Evolutionary conservation across 2,329 filamentous ascomycete species (phyloP).

Genomic region (Nemania serpens): DNA sequence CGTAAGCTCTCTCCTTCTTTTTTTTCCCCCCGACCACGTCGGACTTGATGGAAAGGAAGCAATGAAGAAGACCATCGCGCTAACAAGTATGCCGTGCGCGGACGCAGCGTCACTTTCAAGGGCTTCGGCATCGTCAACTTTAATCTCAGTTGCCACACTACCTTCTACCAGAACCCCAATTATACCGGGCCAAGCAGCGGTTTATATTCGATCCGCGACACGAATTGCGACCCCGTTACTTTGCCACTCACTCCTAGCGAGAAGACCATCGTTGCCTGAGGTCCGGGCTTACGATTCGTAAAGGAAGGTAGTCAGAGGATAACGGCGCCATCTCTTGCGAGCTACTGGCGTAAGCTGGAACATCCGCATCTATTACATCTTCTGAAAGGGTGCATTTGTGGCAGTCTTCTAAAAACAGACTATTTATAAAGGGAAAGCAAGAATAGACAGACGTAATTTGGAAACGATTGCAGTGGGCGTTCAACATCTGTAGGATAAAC

Average conservation of each 20-base stretch:
- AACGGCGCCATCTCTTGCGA: not conserved
- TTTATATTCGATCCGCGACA: slow-evolving; percentile 45
- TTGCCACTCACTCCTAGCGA: slow-evolving; percentile 41
- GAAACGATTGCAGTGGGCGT: too few relatives aligned
- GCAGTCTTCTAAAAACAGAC: too few relatives aligned
- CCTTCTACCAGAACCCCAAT: slow-evolving; percentile 45
- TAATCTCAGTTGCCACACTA: slow-evolving; percentile 43
- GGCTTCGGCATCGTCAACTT: slow-evolving; percentile 43
- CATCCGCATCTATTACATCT: too few relatives aligned
- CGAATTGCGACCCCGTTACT: slow-evolving; percentile 42
- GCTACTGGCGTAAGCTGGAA: slow-evolving; percentile 31
- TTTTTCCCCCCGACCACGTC: too few relatives aligned
- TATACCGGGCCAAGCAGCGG: slow-evolving; percentile 44
- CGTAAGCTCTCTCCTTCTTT: slow-evolving; percentile 36
- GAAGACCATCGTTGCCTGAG: slow-evolving; percentile 44
- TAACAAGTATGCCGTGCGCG: not conserved
- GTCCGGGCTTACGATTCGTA: not conserved
- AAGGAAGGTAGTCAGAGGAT: not conserved
- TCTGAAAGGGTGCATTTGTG: too few relatives aligned
- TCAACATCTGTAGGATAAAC: too few relatives aligned
- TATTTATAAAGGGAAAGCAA: too few relatives aligned
- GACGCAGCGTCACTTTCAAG: slow-evolving; percentile 40
- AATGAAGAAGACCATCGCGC: not conserved
- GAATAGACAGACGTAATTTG: too few relatives aligned
- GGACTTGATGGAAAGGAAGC: not conserved